Percentiles rank a stretch among this genome's conserved stretches.
These are phyloP conservation scores for Floccularia luteovirens DNA, from an alignment of 768 basidiomycete genomes.

Conservation along the genomic window DNA sequence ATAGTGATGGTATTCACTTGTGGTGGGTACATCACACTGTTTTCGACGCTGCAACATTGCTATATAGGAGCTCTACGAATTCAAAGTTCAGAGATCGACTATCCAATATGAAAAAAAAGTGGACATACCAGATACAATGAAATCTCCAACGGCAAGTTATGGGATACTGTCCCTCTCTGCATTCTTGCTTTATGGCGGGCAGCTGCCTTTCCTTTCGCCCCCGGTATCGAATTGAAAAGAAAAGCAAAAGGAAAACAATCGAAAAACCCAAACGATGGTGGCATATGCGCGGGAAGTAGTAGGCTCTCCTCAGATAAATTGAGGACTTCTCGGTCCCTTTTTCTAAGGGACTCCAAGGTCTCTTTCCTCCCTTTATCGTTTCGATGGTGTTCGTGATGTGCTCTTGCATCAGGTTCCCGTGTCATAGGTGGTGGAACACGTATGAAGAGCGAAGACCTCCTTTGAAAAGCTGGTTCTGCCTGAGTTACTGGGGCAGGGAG, in stretches of 20 bases:
- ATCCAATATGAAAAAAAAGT: not conserved
- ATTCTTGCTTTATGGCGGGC: conserved; percentile 46
- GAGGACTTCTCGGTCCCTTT: conserved; percentile 24
- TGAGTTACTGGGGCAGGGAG: conserved; percentile 14
- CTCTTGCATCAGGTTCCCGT: not conserved
- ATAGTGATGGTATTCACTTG: conserved; percentile 29
- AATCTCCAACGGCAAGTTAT: conserved; percentile 64
- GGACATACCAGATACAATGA: conserved; percentile 54
- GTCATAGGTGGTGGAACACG: conserved; percentile 1
- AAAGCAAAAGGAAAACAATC: conserved; percentile 70
- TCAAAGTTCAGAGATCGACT: conserved; percentile 5
- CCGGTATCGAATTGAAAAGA: conserved; percentile 35
- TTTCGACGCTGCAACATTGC: conserved; percentile 52
- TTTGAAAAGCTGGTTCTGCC: conserved; percentile 1
- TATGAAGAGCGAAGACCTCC: conserved; percentile 7
- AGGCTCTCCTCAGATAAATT: conserved; percentile 33
- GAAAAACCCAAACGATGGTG: conserved; percentile 52
- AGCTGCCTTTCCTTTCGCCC: conserved; percentile 57
- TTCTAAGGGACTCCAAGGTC: not conserved
- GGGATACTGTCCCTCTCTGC: conserved; percentile 33
- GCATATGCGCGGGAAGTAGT: conserved; percentile 45
- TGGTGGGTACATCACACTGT: conserved; percentile 49
- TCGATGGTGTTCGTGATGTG: not conserved
- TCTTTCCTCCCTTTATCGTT: conserved; percentile 3
- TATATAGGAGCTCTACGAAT: conserved; percentile 60